Conservation (phyloP, 208 protist genomes). For the Zelonia costaricensis region DNA sequence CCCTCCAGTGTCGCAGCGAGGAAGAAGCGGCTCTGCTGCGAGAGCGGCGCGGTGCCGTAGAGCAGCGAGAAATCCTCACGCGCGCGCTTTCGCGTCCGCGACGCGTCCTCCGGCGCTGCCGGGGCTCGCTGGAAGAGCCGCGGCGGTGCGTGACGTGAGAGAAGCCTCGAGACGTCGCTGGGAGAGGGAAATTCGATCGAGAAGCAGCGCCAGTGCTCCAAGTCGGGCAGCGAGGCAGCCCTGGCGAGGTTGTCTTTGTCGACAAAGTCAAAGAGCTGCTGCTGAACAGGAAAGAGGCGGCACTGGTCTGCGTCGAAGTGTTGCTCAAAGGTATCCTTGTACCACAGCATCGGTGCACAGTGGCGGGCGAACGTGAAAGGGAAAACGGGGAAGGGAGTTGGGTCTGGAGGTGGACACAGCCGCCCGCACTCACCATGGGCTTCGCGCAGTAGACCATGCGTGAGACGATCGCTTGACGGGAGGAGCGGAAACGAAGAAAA, state of each 20-base stretch:
- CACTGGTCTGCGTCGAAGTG: conserved; percentile 46
- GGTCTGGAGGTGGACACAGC: too few relatives aligned
- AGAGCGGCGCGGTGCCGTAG: conserved; percentile 64
- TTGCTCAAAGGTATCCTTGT: conserved; percentile 68
- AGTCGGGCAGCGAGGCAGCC: background rate
- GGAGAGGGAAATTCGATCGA: conserved; percentile 82
- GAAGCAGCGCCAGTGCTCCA: conserved; percentile 68
- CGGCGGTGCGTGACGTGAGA: conserved; percentile 36
- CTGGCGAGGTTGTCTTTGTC: conserved; percentile 21
- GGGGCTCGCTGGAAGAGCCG: conserved; percentile 4
- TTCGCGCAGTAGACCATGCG: too few relatives aligned
- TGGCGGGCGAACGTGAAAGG: too few relatives aligned
- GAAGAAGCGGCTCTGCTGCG: conserved; percentile 72
- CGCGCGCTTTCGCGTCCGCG: conserved; percentile 3
- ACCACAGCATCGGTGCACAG: conserved; percentile 86
- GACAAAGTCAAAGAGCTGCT: conserved; percentile 83
- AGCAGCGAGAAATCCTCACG: conserved; percentile 62
- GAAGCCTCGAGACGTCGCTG: conserved; percentile 35
- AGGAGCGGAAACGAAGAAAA: too few relatives aligned
- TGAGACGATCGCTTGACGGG: too few relatives aligned
- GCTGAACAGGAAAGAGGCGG: conserved; percentile 65
- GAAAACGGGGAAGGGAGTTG: background rate
- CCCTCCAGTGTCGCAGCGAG: conserved; percentile 55
- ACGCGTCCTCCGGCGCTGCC: background rate
- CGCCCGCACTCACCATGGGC: too few relatives aligned